Conservation (phyloP, 2,329 filamentous ascomycete genomes). For the Aspergillus sp. region DNA sequence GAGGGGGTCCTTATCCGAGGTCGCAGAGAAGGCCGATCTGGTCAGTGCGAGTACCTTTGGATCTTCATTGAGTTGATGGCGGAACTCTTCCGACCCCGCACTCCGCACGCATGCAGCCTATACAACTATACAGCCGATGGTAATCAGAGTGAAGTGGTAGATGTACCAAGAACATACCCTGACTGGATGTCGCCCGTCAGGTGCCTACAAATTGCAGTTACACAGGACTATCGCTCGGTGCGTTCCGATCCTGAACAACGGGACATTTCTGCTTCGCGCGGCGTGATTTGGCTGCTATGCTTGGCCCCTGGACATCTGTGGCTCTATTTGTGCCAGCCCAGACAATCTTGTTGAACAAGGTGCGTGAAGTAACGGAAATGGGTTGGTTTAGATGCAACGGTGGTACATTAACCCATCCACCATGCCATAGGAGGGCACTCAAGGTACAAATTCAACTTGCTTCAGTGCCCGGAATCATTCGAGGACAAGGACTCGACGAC, state of each 20-base stretch:
- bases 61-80: not conserved
- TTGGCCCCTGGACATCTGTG: too few relatives aligned
- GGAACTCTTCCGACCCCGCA: not conserved
- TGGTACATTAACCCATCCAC: too few relatives aligned
- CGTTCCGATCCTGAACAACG: not conserved
- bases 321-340: too few relatives aligned
- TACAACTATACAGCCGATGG: too few relatives aligned
- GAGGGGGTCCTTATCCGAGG: not conserved
- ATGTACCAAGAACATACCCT: too few relatives aligned
- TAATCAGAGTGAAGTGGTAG: too few relatives aligned
- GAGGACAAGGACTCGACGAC: not conserved
- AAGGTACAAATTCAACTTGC: too few relatives aligned
- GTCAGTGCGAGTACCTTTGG: not conserved
- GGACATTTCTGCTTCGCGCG: not conserved
- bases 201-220: not conserved
- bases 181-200: not conserved
- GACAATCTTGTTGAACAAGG: too few relatives aligned
- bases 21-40: not conserved
- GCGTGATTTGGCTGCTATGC: not conserved
- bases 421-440: too few relatives aligned
- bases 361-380: too few relatives aligned
- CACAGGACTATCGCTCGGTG: not conserved
- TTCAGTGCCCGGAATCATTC: not conserved
- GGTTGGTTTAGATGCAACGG: too few relatives aligned
- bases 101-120: not conserved